These are phyloP conservation scores for Marchantia paleacea DNA, from an alignment of 225 moss, liverwort and hornwort species.

Conservation along the genomic window DNA sequence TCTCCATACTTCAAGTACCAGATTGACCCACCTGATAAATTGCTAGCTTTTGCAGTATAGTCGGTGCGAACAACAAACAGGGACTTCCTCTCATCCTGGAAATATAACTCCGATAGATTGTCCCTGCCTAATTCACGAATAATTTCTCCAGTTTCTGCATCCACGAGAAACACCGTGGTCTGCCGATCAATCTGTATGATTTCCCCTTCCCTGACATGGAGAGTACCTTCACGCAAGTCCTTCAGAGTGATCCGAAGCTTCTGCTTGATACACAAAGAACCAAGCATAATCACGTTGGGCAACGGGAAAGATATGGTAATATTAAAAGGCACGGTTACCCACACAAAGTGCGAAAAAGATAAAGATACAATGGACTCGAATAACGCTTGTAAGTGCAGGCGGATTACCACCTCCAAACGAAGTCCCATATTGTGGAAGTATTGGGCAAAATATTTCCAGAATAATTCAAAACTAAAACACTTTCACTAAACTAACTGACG, in stretches of 20 bases:
- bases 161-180: conserved; percentile 36
- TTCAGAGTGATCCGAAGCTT: conserved; percentile 31
- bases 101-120: conserved; percentile 23
- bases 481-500: too few relatives aligned
- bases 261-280: conserved; percentile 13
- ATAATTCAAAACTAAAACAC: too few relatives aligned
- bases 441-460: too few relatives aligned
- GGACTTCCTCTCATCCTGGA: conserved; percentile 27
- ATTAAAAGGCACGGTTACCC: background rate
- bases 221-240: conserved; percentile 37
- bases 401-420: too few relatives aligned
- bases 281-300: background rate
- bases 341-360: background rate
- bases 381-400: background rate
- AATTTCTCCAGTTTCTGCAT: conserved; percentile 38
- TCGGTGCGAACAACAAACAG: conserved; percentile 44
- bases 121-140: conserved; percentile 31
- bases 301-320: background rate
- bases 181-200: conserved; percentile 41
- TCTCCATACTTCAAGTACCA: conserved; percentile 47
- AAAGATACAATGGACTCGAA: background rate
- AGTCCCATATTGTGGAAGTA: too few relatives aligned
- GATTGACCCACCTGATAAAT: conserved; percentile 36
- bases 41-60: conserved; percentile 42
- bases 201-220: conserved; percentile 43